Base-by-base conservation (phyloP, 257 asterid species). In the Solanum habrochaites region DNA sequence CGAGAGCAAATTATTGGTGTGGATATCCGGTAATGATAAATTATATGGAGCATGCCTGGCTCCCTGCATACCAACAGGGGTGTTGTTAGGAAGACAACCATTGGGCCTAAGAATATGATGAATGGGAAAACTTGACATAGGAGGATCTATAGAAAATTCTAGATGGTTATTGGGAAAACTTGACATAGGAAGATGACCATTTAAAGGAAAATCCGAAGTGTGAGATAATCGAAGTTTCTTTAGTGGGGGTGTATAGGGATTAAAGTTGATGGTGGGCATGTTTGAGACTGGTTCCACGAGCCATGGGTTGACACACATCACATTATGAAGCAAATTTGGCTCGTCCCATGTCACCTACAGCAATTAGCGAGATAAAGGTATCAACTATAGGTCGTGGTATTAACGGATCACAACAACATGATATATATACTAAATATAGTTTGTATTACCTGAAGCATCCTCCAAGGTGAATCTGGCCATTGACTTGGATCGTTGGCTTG, bases 401-500 rank as follows among this genome's bases (percentile, higher is more conserved):
- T 6, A 23, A 52, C 62, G 2, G 66, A 56, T 56, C 66, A 56
- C 5, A 56, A 56, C 2, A 56, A 3, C 66, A 56, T 56, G 64
- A 18, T 56, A 56, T 56, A 49, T 49, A 49, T 20, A 15, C 58
- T 49, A 56, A 20, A 60, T 23, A 60, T 23, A 9, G 70, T 10
- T 2, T 11, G 64, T 20, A 47, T 84, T 91, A 96, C 99, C 98
- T 91, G 98, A 39, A 97, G 98, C 89, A 95, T 94, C 91, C 96
- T 93, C 99, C 99, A 97, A 7, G 98, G 99, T 1, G 99, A 97
- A 91, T 93, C 96, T 1, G 98, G 96, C 99, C 99, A 95, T 72
- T 86, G 94, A 83, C 91, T 85, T 6, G 99, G 98, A 90, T 97
- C 98, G 23, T 93, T 95, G 84, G 91, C 94, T 86, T 95, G 98